Percentiles rank a stretch among this genome's conserved stretches.
phyloP scores from a whole-genome alignment of 2,329 filamentous ascomycete species.

The Fusarium sp. region DNA sequence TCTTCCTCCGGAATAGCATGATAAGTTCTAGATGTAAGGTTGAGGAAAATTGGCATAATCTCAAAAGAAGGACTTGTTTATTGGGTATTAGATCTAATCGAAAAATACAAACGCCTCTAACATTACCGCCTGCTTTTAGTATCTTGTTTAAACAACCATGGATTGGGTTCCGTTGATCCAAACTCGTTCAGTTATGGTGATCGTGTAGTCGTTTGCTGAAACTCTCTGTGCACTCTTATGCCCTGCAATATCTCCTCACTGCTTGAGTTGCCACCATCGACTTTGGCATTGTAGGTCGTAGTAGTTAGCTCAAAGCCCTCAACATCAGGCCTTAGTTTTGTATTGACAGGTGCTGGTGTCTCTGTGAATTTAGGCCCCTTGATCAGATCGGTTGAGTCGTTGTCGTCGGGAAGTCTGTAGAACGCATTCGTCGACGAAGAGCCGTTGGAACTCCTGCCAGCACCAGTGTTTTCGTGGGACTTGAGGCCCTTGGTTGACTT shows the following conservation, averaged over 20 bases:
- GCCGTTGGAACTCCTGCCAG: slow-evolving; percentile 5
- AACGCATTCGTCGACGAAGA: slow-evolving; percentile 38
- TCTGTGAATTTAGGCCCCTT: slow-evolving; percentile 13
- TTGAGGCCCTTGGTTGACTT: slow-evolving; percentile 31
- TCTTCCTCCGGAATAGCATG: too few species aligned
- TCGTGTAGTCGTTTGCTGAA: slow-evolving; percentile 43
- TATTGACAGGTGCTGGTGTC: not conserved
- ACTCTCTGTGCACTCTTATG: slow-evolving; percentile 51
- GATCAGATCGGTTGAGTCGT: slow-evolving; percentile 40
- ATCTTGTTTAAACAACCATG: not conserved
- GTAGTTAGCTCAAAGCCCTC: slow-evolving; percentile 46
- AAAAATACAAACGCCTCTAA: not conserved
- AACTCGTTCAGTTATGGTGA: not conserved
- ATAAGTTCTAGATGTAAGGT: not conserved
- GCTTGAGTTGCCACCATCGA: slow-evolving; percentile 40
- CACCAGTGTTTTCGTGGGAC: not conserved
- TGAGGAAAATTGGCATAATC: not conserved
- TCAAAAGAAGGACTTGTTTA: not conserved
- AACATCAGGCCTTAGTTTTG: slow-evolving; percentile 45
- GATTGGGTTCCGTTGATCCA: not conserved
- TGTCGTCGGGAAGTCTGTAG: slow-evolving; percentile 47
- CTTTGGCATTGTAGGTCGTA: slow-evolving; percentile 44
- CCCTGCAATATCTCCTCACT: slow-evolving; percentile 52
- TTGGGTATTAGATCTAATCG: not conserved
- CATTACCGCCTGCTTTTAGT: not conserved